Evolutionary conservation across 2,329 filamentous ascomycete species (phyloP), one percentile per base, ranked within the genome.

Genomic region (Diplodia corticola): DNA sequence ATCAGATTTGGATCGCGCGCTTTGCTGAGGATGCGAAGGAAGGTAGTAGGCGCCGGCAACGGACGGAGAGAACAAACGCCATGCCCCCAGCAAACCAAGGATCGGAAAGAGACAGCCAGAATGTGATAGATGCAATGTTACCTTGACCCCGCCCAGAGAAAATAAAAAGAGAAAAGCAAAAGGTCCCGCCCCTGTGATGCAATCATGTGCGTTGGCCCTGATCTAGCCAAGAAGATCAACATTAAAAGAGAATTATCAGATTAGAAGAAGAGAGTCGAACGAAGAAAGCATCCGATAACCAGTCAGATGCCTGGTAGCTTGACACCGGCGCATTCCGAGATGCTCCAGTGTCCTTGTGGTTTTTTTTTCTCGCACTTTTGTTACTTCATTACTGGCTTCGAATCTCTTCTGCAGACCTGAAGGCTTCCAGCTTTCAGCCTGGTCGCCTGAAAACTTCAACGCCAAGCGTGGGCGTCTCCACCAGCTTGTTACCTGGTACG

Each of bases 381-480:
- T 12, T 30, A 33, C 49, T 24, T 24, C 30, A 33, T 37, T 30
- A 3, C 30, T 37, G 28, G 12, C 10, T 37, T 22, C 15, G 22
- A 28, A 3, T 59, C 37, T 46, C 54, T n/a, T 22, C 37, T 46
- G 54, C 35, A 30, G 35, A 48, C 24, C 35, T 20, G 10, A 57
- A 26, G n/a, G 37, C 35, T 9, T 20, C 13, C 10, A 17, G 17
- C 30, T 13, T 33, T 51, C 30, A 80, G 30, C 78, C 77, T 63
- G 76, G 76, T 44, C 78, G 84, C 63, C 84, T 81, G 70, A 90
- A 86, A 2, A 86, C 85, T 69, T 91, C 88, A 5, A 90, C 85
- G 1, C 85, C 84, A 24, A 91, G 79, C 5, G 80, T 82, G 2
- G 89, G 89, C 49, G 89, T 88, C 76, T 94, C 91, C 49, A 94